phyloP scores from a whole-genome alignment of 2,329 filamentous ascomycete genomes.

The Neoascochyta sp. region DNA sequence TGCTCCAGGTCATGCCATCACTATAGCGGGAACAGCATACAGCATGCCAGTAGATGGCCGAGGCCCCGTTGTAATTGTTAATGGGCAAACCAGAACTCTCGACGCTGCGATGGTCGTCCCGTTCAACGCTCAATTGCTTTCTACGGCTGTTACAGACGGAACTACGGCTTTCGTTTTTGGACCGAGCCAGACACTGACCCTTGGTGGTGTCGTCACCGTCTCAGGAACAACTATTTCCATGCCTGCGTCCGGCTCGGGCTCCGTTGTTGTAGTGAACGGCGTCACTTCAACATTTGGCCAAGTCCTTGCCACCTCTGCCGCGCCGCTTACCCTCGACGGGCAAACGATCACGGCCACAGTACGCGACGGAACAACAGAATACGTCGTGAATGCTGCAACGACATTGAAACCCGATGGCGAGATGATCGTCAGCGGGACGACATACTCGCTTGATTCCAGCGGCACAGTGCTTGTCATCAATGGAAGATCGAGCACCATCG shows the following conservation, averaged over 20 bases:
- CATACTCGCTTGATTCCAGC: constrained; percentile 22
- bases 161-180: constrained; percentile 26
- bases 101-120: constrained; percentile 12
- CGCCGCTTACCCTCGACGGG: constrained; percentile 26
- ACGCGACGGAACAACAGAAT: constrained; percentile 25
- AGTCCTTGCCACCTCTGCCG: constrained; percentile 13
- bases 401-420: constrained; percentile 24
- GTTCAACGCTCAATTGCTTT: constrained; percentile 7
- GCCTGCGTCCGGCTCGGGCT: constrained; percentile 20
- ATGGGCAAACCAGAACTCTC: constrained; percentile 20
- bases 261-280: constrained; percentile 27
- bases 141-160: constrained; percentile 15
- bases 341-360: constrained; percentile 23
- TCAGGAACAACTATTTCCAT: constrained; percentile 29
- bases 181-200: constrained; percentile 23
- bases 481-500: constrained; percentile 29
- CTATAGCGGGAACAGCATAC: constrained; percentile 25
- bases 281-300: constrained; percentile 21
- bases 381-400: constrained; percentile 16
- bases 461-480: constrained; percentile 32
- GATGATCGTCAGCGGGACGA: constrained; percentile 26
- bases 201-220: constrained; percentile 23
- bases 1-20: constrained; percentile 19
- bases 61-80: constrained; percentile 18
- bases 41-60: constrained; percentile 15